Base-by-base conservation (phyloP, 2,329 filamentous ascomycete genomes). In the Alternaria alternata region DNA sequence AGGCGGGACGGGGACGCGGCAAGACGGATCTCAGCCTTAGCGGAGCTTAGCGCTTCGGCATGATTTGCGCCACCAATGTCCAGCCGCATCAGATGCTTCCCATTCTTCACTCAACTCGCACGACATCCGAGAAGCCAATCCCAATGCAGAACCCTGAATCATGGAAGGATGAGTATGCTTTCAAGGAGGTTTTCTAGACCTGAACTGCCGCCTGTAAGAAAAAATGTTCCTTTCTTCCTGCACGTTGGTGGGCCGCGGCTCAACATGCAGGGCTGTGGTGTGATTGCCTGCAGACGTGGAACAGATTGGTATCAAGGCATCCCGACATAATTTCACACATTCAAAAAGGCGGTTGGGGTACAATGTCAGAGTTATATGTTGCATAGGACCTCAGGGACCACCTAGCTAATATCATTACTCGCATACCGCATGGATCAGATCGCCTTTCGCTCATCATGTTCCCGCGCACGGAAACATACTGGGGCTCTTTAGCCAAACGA, bases 1-100 rank as follows among this genome's bases (percentile, higher is more conserved):
- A 26, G 24, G 24, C 49, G 42, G 49, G 55, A 54, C 55, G 55
- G 55, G 55, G 24, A 52, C 43, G 24, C 41, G 55, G 48, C 34
- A 34, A 46, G 20, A 41, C 49, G 55, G 42, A 26, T 26, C 24
- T 26, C 6, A 26, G 24, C 24, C 24, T 26, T 26, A 26, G 24
- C 24, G 24, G 24, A 26, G 42, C 14, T 30, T 57, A 58, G 43
- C 42, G 26, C 28, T 38, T 43, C 49, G 18, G 46, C 20, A 57
- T 12, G 12, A 54, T 18, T 30, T 26, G 49, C 56, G 34, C 48
- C 55, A 58, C 42, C 52, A 54, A 58, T 54, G 39, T 41, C 34
- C 22, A 16, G 16, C 38, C 9, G 30, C 54, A 41, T 39, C 34
- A 26, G 26, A 54, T n/a, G 39, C 51, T 54, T 41, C 36, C 49